A percentile compares a stretch with the other conserved stretches of the same genome.
phyloP scores from a whole-genome alignment of 2,329 filamentous ascomycete species.

The Neocatenulostroma microsporum region DNA sequence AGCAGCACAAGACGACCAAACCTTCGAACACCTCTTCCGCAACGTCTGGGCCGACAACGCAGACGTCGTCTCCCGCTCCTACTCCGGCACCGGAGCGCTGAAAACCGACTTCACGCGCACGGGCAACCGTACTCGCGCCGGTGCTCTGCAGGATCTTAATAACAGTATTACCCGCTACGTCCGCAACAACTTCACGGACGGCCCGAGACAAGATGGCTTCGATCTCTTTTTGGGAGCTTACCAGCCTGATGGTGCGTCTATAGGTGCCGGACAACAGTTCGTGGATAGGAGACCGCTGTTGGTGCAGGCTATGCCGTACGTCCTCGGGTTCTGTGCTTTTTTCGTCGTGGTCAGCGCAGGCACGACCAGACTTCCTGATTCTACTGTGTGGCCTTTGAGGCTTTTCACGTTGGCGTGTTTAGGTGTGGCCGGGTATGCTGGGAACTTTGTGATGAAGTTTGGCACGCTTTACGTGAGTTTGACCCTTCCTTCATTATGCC shows the following conservation, averaged over 20 bases:
- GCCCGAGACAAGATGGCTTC: constrained; percentile 88
- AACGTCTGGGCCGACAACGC: constrained; percentile 99
- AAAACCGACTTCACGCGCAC: constrained; percentile 98
- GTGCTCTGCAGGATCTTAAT: constrained; percentile 75
- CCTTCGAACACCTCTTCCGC: constrained; percentile 86
- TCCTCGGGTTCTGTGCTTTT: constrained; percentile 78
- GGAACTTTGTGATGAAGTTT: constrained; percentile 70
- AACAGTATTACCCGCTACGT: constrained; percentile 86
- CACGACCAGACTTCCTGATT: constrained; percentile 62
- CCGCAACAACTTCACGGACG: constrained; percentile 90
- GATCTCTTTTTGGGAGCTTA: constrained; percentile 89
- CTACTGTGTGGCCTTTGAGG: constrained; percentile 71
- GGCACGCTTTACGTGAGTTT: constrained; percentile 90
- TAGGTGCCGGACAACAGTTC: constrained; percentile 68
- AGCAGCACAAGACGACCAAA: constrained; percentile 67
- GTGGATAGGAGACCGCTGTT: constrained; percentile 75
- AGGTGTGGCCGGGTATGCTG: constrained; percentile 59
- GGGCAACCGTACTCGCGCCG: constrained; percentile 76
- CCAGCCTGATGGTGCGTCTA: constrained; percentile 62
- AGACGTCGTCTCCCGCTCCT: constrained; percentile 84
- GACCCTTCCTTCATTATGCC: too few species aligned
- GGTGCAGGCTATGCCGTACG: constrained; percentile 88
- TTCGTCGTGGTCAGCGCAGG: constrained; percentile 69
- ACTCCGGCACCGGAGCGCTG: constrained; percentile 91
- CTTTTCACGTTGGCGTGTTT: constrained; percentile 76